These are phyloP conservation scores for Ophiostoma novo-ulmi DNA, from an alignment of 2,329 filamentous ascomycete species.

Conservation along the genomic window DNA sequence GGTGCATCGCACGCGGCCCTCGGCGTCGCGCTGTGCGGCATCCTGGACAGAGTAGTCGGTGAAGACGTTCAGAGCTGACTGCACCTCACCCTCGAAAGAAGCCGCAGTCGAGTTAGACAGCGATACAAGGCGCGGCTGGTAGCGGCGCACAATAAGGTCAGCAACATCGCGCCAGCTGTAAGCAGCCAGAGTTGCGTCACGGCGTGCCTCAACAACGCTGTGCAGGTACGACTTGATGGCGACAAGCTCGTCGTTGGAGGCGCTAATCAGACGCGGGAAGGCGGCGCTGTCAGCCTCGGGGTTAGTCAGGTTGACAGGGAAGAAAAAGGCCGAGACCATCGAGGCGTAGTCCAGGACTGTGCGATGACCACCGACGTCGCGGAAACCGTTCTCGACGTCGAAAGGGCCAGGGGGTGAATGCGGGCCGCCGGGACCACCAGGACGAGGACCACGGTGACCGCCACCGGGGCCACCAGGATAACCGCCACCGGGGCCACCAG, in stretches of 20 bases:
- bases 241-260: conserved; percentile 13
- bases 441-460: neutral
- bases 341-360: conserved; percentile 22
- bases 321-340: conserved; percentile 24
- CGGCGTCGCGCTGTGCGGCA: conserved; percentile 12
- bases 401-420: conserved; percentile 13
- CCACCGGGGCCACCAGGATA: neutral
- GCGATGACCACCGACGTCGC: conserved; percentile 20
- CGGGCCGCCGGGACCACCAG: conserved; percentile 17
- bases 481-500: neutral
- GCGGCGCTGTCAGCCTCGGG: conserved; percentile 15
- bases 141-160: conserved; percentile 21
- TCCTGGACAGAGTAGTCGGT: conserved; percentile 18
- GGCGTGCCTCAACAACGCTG: conserved; percentile 15
- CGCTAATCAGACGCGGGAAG: conserved; percentile 16
- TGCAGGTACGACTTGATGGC: conserved; percentile 19
- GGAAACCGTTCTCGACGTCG: conserved; percentile 18
- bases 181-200: neutral
- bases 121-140: conserved; percentile 15
- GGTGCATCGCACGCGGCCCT: conserved; percentile 19
- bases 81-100: conserved; percentile 5
- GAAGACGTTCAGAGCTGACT: conserved; percentile 14
- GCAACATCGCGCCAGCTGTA: conserved; percentile 24
- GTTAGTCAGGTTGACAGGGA: conserved; percentile 22
- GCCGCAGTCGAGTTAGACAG: conserved; percentile 14